Base-by-base conservation (phyloP, 169 alveolate species). In the Plasmodium vivax region DNA sequence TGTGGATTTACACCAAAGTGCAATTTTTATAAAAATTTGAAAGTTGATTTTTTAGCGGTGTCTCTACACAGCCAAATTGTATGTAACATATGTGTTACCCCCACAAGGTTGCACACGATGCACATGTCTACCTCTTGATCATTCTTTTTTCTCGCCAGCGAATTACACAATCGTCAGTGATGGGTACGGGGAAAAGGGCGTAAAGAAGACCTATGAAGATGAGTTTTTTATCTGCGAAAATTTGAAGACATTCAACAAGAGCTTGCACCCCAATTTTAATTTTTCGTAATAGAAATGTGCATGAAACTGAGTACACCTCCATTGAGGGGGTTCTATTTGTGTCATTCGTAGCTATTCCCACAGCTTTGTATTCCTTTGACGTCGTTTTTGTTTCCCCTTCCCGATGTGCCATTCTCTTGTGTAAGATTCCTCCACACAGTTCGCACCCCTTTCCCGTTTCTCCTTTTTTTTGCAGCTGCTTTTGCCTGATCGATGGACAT, bases 151-250 rank as follows among this genome's bases (percentile, higher is more conserved):
- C 27, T 87, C 81, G 7, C 68, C 81, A 87, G 93, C 54, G 19
- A 87, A 56, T 87, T 87, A 87, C 51, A 87, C 93, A 14, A 51
- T 87, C n/a, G 85, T 87, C 6, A 68, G 93, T 77, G 93, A 87
- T 87, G 88, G 84, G 47, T 84, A 94, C 77, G 97, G 97, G 1
- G 97, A 95, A 81, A 95, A 95, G 38, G 97, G 97, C 32, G 88
- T 95, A 75, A 84, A 96, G 47, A 93, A 93, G 93, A 93, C 92
- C 56, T 93, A 91, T 83, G 97, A 95, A 93, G 97, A 95, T 85
- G 97, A 95, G 79, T 96, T 84, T 71, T 88, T 95, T 56, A 71
- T 95, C 19, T 82, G 95, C 62, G 96, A 84, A 58, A 92, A 92
- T 58, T 88, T 95, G 74, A 84, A 81, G 32, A 68, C 85, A n/a